These are phyloP conservation scores for Galerina marginata DNA, from an alignment of 768 basidiomycete genomes.

Conservation along the genomic window DNA sequence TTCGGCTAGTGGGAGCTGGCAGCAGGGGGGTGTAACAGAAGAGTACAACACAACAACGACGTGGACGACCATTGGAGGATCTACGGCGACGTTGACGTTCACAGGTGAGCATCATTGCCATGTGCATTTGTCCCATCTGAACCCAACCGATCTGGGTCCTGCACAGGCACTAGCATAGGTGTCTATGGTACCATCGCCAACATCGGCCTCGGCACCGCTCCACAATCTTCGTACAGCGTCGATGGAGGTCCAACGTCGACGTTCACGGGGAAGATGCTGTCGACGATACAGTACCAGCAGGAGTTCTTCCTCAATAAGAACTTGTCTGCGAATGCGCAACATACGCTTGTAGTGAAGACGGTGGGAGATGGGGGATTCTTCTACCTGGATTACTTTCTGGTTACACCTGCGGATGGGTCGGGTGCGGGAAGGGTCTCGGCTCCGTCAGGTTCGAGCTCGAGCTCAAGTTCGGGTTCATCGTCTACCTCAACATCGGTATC, in stretches of 20 bases:
- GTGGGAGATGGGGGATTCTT: not conserved
- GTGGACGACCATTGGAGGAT: not conserved
- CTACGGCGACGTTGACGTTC: slow-evolving; percentile 3
- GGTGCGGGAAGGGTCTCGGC: too few relatives aligned
- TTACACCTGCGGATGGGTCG: not conserved
- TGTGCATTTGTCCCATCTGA: not conserved
- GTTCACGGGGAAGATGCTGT: not conserved
- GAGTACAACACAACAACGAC: slow-evolving; percentile 7
- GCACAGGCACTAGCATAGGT: slow-evolving; percentile 1
- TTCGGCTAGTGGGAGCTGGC: not conserved
- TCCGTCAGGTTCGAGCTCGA: too few relatives aligned
- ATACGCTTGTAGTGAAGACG: not conserved
- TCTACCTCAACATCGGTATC: too few relatives aligned
- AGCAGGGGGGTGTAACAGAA: not conserved
- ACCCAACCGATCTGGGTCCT: not conserved
- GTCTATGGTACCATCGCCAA: slow-evolving; percentile 3
- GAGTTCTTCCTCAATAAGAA: not conserved
- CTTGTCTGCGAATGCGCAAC: not conserved
- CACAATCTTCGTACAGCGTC: not conserved
- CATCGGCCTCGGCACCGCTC: not conserved
- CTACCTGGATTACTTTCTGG: not conserved
- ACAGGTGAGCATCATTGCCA: not conserved
- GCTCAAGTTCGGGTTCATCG: too few relatives aligned
- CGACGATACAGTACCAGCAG: not conserved
- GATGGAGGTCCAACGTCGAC: not conserved